Evolutionary conservation across 2,329 filamentous ascomycete species (phyloP), one percentile per base, ranked within the genome.

Genomic region (Diaporthe helianthi): DNA sequence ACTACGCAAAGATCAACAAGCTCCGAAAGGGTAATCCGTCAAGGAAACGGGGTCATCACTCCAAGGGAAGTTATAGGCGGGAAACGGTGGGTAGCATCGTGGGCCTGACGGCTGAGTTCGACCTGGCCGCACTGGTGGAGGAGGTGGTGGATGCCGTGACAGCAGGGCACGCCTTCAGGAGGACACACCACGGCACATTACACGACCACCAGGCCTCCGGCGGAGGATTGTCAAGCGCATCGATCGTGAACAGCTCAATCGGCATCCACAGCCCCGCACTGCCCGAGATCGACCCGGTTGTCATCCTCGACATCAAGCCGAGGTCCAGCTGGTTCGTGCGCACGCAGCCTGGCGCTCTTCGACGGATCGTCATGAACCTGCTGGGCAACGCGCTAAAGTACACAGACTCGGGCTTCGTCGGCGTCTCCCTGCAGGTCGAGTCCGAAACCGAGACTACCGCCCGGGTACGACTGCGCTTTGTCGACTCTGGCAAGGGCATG

Each of bases 401-500:
- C 71, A 86, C 83, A 1, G 78, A 80, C n/a, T 36, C 53, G 1
- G 73, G 73, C 22, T 67, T 66, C 24, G 70, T 74, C 33, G 63
- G 72, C 17, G 70, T 76, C 10, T 33, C 69, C 1, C 67, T 75
- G 26, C 24, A 49, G 44, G 31, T 64, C 36, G 58, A 53, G 41
- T n/a, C 47, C 6, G 41, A 54, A 9, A 51, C 33, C 13, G 52
- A 69, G 3, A 26, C 24, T 19, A 29, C 33, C 10, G n/a, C 52
- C 33, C 65, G 46, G 13, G 67, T 51, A 4, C 73, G 55, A 74
- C 81, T 9, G 76, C 75, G 1, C 72, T 89, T 92, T 1, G 80
- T 82, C 0, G 90, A 93, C 73, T 90, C 90, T 0, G 91, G 90
- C 1, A 84, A 84, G 53, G 91, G 90, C 1, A 93, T 93, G 49